These are phyloP conservation scores for Microdochium nivale DNA, from an alignment of 2,329 filamentous ascomycete species.

Conservation along the genomic window DNA sequence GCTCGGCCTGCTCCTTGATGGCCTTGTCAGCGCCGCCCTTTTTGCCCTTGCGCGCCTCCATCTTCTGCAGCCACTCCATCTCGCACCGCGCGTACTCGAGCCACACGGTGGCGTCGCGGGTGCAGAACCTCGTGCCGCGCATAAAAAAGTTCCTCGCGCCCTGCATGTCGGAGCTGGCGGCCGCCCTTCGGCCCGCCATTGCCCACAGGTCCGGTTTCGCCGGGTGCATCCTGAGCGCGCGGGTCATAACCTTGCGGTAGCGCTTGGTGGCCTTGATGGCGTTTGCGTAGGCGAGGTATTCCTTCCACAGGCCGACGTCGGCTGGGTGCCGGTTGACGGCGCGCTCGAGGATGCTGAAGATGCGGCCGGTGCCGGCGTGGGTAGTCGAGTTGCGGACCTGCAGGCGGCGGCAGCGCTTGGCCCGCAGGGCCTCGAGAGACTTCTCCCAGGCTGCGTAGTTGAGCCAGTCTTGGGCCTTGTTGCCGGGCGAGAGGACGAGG, in stretches of 20 bases:
- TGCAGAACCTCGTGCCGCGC: slow-evolving; percentile 84
- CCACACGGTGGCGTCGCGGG: slow-evolving; percentile 66
- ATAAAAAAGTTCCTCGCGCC: slow-evolving; percentile 79
- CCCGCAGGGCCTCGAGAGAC: slow-evolving; percentile 64
- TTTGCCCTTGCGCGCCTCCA: slow-evolving; percentile 58
- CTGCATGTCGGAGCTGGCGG: slow-evolving; percentile 77
- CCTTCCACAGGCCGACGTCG: slow-evolving; percentile 75
- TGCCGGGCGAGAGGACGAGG: slow-evolving; percentile 74
- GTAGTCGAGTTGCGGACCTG: slow-evolving; percentile 62
- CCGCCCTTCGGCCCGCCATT: slow-evolving; percentile 70
- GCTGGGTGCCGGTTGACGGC: slow-evolving; percentile 78
- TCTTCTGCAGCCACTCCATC: slow-evolving; percentile 82
- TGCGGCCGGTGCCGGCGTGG: slow-evolving; percentile 68
- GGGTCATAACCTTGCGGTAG: slow-evolving; percentile 55
- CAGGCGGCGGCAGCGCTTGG: slow-evolving; percentile 74
- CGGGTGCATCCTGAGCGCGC: slow-evolving; percentile 77
- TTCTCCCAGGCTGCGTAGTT: slow-evolving; percentile 71
- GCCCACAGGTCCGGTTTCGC: slow-evolving; percentile 79
- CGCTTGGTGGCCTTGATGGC: slow-evolving; percentile 57
- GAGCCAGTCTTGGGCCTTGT: slow-evolving; percentile 69
- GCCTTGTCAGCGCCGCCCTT: slow-evolving; percentile 32
- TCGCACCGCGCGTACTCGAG: slow-evolving; percentile 85
- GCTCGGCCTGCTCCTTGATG: slow-evolving; percentile 45
- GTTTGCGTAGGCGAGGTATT: slow-evolving; percentile 77
- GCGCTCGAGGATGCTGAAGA: slow-evolving; percentile 84